These are phyloP conservation scores for Kodamaea restingae DNA, from an alignment of 805 yeast species.

Conservation along the genomic window DNA sequence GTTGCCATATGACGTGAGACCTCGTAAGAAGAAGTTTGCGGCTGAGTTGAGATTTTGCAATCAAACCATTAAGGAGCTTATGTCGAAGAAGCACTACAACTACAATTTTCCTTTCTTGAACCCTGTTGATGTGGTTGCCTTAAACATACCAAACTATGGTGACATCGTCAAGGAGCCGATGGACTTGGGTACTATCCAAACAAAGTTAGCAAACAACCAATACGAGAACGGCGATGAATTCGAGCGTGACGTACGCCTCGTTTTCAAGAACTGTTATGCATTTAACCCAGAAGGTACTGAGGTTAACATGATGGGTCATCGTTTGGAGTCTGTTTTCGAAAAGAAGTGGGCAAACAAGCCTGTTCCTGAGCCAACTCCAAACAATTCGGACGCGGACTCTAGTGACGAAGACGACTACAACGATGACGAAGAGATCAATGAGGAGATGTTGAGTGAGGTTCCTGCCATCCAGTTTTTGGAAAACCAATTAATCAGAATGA, in stretches of 20 bases:
- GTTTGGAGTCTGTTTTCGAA: slow-evolving; percentile 80
- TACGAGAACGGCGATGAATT: slow-evolving; percentile 88
- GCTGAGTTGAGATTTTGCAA: slow-evolving; percentile 86
- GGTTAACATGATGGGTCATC: slow-evolving; percentile 92
- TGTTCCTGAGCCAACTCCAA: slow-evolving; percentile 63
- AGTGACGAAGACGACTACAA: slow-evolving; percentile 37
- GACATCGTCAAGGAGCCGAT: slow-evolving; percentile 88
- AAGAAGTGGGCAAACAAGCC: slow-evolving; percentile 76
- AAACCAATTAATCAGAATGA: slow-evolving; percentile 81
- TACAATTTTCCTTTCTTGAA: slow-evolving; percentile 86
- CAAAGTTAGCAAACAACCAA: slow-evolving; percentile 77
- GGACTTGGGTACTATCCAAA: slow-evolving; percentile 85
- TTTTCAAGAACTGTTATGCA: slow-evolving; percentile 82
- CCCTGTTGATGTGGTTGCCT: slow-evolving; percentile 94
- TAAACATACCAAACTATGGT: slow-evolving; percentile 85
- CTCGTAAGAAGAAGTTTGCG: slow-evolving; percentile 86
- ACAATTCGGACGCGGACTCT: slow-evolving; percentile 39
- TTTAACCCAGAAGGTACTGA: slow-evolving; percentile 98
- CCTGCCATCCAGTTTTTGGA: slow-evolving; percentile 90
- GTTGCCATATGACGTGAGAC: slow-evolving; percentile 84
- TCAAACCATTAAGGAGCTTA: slow-evolving; percentile 75
- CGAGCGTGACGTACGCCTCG: slow-evolving; percentile 74
- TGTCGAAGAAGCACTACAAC: slow-evolving; percentile 75
- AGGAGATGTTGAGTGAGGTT: slow-evolving; percentile 56
- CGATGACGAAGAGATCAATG: slow-evolving; percentile 58